Evolutionary conservation across 805 yeast genomes (phyloP).

Genomic region (Candida ovalis): DNA sequence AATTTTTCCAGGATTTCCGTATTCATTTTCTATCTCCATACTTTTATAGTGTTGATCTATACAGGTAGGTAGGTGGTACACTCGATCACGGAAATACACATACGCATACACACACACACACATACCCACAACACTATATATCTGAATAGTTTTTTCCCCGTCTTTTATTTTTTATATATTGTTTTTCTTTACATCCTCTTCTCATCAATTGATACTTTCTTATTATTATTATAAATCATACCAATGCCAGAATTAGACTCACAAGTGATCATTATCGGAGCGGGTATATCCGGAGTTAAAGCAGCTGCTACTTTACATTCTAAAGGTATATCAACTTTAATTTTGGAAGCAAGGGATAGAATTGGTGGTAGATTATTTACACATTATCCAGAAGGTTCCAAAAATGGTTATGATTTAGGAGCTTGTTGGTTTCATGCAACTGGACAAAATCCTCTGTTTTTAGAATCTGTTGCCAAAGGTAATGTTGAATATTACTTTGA

Average conservation of each 20-base stretch:
- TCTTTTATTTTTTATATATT: not conserved
- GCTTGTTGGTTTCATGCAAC: conserved; percentile 55
- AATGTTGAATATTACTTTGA: conserved; percentile 26
- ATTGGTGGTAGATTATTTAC: conserved; percentile 43
- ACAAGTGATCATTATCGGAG: conserved; percentile 44
- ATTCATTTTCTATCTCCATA: too few species aligned
- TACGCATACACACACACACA: too few species aligned
- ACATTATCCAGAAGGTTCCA: conserved; percentile 21
- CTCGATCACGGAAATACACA: too few species aligned
- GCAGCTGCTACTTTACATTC: conserved; percentile 39
- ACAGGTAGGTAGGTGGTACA: too few species aligned
- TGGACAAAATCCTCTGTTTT: conserved; percentile 38
- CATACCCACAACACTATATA: too few species aligned
- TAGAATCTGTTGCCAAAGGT: conserved; percentile 22
- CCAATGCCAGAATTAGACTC: conserved; percentile 8
- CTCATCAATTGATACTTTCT: not conserved
- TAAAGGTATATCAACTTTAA: conserved; percentile 32
- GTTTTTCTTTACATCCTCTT: not conserved
- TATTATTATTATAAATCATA: conserved; percentile 3
- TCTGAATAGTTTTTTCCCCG: too few species aligned
- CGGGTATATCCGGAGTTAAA: conserved; percentile 50
- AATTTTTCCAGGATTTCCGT: too few species aligned
- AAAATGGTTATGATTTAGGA: conserved; percentile 41
- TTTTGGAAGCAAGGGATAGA: conserved; percentile 44
- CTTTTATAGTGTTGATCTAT: too few species aligned